Conservation (phyloP, 2,329 filamentous ascomycete species). For the Exophiala sp. region DNA sequence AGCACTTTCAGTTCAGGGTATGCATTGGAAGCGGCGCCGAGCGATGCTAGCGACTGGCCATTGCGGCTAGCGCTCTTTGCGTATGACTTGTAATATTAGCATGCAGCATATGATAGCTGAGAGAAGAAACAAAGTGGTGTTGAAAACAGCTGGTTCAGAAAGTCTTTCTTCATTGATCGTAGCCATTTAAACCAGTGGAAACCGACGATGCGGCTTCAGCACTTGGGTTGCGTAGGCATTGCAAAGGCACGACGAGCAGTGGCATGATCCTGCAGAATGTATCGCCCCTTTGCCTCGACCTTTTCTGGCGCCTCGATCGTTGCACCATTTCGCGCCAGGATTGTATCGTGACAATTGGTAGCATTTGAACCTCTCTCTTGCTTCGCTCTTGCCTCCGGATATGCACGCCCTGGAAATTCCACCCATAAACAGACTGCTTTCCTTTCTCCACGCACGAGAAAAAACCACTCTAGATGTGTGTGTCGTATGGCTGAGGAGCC, state of each 20-base stretch:
- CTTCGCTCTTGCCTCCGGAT: neutral
- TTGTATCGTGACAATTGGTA: too few relatives aligned
- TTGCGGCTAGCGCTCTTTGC: too few relatives aligned
- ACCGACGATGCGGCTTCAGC: too few relatives aligned
- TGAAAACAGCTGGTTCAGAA: neutral
- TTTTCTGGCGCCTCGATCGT: too few relatives aligned
- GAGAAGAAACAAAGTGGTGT: neutral
- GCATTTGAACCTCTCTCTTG: neutral
- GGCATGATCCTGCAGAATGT: too few relatives aligned
- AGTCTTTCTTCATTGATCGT: constrained; percentile 4
- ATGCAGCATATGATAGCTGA: neutral
- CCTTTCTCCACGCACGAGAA: neutral
- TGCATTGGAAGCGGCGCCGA: too few relatives aligned
- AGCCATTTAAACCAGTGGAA: neutral
- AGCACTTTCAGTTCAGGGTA: too few relatives aligned
- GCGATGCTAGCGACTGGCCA: too few relatives aligned
- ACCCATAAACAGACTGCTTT: neutral
- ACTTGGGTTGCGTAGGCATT: neutral
- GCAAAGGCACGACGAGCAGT: neutral
- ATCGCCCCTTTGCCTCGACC: too few relatives aligned
- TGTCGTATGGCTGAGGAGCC: constrained; percentile 92
- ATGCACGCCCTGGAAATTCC: neutral
- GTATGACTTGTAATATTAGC: neutral
- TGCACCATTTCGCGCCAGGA: too few relatives aligned
- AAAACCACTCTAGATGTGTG: constrained; percentile 69